phyloP scores from a whole-genome alignment of 2,329 filamentous ascomycete genomes.

The Aureobasidium sp. region DNA sequence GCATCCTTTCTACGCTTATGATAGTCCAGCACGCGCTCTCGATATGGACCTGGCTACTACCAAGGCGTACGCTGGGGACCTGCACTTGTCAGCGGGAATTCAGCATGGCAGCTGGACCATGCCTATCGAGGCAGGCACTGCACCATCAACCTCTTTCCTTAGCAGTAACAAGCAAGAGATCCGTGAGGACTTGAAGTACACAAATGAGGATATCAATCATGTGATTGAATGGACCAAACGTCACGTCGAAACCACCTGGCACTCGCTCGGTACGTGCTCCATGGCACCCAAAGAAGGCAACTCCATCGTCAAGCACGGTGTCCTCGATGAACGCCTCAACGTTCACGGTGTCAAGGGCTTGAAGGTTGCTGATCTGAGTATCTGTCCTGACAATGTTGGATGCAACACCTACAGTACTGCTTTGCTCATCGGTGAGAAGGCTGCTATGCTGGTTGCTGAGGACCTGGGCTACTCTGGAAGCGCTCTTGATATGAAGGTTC shows the following conservation, averaged over 20 bases:
- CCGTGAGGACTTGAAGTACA: constrained; percentile 59
- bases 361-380: constrained; percentile 67
- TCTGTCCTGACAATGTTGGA: constrained; percentile 72
- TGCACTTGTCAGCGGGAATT: constrained; percentile 63
- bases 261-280: constrained; percentile 60
- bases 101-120: constrained; percentile 61
- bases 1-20: constrained; percentile 65
- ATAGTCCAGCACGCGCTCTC: constrained; percentile 59
- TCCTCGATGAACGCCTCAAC: constrained; percentile 68
- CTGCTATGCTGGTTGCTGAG: constrained; percentile 59
- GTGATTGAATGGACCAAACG: constrained; percentile 55
- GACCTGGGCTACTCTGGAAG: constrained; percentile 65
- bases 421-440: constrained; percentile 68
- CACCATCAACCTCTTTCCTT: constrained; percentile 42
- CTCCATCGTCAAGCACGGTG: constrained; percentile 71
- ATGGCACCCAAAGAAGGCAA: constrained; percentile 72
- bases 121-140: constrained; percentile 48
- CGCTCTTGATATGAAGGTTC: constrained; percentile 67
- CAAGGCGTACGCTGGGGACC: constrained; percentile 64
- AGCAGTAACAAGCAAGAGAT: constrained; percentile 56
- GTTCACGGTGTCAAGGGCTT: constrained; percentile 69
- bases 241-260: constrained; percentile 65
- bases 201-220: constrained; percentile 51
- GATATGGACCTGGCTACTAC: constrained; percentile 71
- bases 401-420: constrained; percentile 57